A percentile compares a stretch with the other conserved stretches of the same genome.
phyloP scores from a whole-genome alignment of 805 yeast species.

The Candida ipomoeae region DNA sequence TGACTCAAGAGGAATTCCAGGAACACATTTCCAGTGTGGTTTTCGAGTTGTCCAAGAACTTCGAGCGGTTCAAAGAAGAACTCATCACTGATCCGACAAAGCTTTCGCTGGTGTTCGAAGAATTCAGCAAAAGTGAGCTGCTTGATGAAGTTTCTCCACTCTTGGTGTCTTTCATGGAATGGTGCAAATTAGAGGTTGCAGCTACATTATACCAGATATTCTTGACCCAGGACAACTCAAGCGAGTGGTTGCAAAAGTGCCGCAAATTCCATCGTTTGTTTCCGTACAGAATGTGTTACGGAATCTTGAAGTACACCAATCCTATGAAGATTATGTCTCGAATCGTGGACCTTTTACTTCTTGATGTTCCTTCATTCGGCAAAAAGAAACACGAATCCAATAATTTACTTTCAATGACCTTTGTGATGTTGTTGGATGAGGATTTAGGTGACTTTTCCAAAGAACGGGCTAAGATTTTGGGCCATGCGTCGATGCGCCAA shows the following conservation, averaged over 20 bases:
- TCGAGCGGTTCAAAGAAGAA: slow-evolving; percentile 55
- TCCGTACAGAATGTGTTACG: slow-evolving; percentile 76
- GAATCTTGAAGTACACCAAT: slow-evolving; percentile 76
- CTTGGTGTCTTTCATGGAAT: slow-evolving; percentile 65
- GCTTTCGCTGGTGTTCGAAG: slow-evolving; percentile 56
- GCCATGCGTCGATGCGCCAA: slow-evolving; percentile 34
- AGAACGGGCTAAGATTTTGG: slow-evolving; percentile 47
- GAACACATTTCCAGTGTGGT: slow-evolving; percentile 60
- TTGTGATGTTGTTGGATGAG: slow-evolving; percentile 69
- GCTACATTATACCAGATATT: slow-evolving; percentile 79
- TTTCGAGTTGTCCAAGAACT: slow-evolving; percentile 47
- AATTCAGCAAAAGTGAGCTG: slow-evolving; percentile 52
- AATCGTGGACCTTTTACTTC: slow-evolving; percentile 75
- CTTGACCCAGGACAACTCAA: slow-evolving; percentile 75
- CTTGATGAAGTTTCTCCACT: slow-evolving; percentile 62
- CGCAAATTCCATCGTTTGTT: slow-evolving; percentile 68
- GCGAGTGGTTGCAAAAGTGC: slow-evolving; percentile 68
- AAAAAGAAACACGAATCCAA: slow-evolving; percentile 17
- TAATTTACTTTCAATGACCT: slow-evolving; percentile 63
- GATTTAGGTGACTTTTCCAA: slow-evolving; percentile 59
- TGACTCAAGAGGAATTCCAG: slow-evolving; percentile 70
- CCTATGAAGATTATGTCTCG: slow-evolving; percentile 81
- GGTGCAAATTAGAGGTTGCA: slow-evolving; percentile 80
- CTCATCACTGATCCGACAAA: slow-evolving; percentile 51
- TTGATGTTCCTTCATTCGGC: slow-evolving; percentile 32